These are phyloP conservation scores for Crithidia expoeki DNA, from an alignment of 208 protist species.

Conservation along the genomic window DNA sequence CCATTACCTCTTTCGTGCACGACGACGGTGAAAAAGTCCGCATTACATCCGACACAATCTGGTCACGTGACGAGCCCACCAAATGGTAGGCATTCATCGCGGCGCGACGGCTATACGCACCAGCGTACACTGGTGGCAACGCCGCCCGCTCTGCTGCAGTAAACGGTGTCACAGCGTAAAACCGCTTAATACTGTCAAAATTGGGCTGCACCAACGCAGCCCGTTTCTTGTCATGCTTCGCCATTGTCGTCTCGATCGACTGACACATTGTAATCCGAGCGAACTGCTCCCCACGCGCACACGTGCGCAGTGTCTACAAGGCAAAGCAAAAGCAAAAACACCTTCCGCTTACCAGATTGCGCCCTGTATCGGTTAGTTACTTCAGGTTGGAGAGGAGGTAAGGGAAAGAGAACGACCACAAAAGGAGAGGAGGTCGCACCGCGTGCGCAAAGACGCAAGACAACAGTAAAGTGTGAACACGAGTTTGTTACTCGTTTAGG, in stretches of 20 bases:
- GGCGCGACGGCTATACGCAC: slow-evolving; percentile 71
- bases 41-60: slow-evolving; percentile 77
- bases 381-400: no score
- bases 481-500: background rate
- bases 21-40: slow-evolving; percentile 63
- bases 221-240: slow-evolving; percentile 40
- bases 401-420: no score
- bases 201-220: slow-evolving; percentile 56
- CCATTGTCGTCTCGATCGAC: slow-evolving; percentile 29
- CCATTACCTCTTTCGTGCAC: slow-evolving; percentile 71
- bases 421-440: no score
- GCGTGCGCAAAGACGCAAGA: no score
- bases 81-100: slow-evolving; percentile 68
- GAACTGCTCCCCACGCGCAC: no score
- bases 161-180: slow-evolving; percentile 65
- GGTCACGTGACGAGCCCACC: slow-evolving; percentile 67
- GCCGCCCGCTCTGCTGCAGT: slow-evolving; percentile 45
- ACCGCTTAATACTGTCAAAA: slow-evolving; percentile 80
- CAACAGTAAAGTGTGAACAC: no score
- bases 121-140: slow-evolving; percentile 59
- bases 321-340: no score
- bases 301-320: no score
- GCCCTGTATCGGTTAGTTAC: no score
- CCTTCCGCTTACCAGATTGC: no score
- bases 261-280: no score